Evolutionary conservation across 2,329 filamentous ascomycete species (phyloP), one percentile per base, ranked within the genome.

Genomic region (Pseudogymnoascus sp.): DNA sequence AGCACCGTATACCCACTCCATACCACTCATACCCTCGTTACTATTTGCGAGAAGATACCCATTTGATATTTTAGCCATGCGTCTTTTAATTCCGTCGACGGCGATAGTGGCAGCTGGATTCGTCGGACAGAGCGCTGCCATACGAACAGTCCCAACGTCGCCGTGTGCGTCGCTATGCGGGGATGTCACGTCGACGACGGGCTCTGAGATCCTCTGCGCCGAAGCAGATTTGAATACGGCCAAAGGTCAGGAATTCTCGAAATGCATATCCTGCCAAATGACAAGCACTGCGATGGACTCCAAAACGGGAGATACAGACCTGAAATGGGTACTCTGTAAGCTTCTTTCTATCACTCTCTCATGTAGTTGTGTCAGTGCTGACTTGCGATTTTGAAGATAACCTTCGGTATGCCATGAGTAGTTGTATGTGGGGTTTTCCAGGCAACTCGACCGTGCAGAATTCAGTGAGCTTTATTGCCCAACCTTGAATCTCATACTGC

Each of bases 271-370:
- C 38, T 86, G 84, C 71, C 78, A 86, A 67, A 69, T 80, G 28
- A 71, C 69, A 1, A 87, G 85, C 72, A 72, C 74, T 4, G 84
- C 79, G 67, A 68, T 73, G 1, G 71, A 73, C 66, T 73, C 70
- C 5, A 62, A 69, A 5, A 70, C 74, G 16, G 77, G 77, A 12
- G 67, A 79, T 63, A 81, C 83, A 0, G 85, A 88, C 67, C 73
- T 82, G 10, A 76, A 84, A 66, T 80, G 77, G 66, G 74, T 80
- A 60, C 73, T 87, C 14, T 87, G 84, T 87, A 74, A 69, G 83
- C 77, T 14, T 60, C 25, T 16, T 28, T 36, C 25, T 10, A 10
- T 38, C 28, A 16, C 11, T 11, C 23, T 12, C 38, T 16, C 31
- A n/a, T 60, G 23, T 34, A 53, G 59, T 40, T 40, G 42, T 21